phyloP scores from a whole-genome alignment of 495 filamentous ascomycete species.

The Xylaria flabelliformis region DNA sequence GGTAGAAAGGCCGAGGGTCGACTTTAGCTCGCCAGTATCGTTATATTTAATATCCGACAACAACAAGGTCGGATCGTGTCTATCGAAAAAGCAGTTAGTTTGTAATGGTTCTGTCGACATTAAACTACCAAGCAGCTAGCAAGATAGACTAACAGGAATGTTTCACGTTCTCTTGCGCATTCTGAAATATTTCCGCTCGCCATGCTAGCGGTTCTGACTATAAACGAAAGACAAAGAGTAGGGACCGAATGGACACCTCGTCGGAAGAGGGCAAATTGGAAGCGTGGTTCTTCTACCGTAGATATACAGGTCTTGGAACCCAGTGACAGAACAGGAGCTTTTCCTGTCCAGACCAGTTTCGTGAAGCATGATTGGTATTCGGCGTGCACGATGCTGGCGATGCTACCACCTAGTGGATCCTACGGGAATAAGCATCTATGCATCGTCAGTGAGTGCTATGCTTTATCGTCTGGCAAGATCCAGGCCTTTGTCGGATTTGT shows the following conservation, averaged over 20 bases:
- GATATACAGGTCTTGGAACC: not conserved
- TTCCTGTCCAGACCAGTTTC: not conserved
- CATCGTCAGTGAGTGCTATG: not conserved
- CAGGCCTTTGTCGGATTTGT: not conserved
- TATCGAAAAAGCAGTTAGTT: conserved; percentile 1
- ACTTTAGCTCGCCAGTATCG: conserved; percentile 35
- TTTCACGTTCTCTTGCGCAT: conserved; percentile 36
- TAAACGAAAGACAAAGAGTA: not conserved
- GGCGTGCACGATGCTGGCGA: not conserved
- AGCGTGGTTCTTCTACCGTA: not conserved
- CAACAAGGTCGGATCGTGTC: conserved; percentile 27
- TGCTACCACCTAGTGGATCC: not conserved
- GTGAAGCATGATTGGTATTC: conserved; percentile 15
- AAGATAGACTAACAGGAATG: conserved; percentile 38
- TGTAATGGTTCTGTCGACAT: not conserved
- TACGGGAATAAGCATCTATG: not conserved
- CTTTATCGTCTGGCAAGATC: not conserved
- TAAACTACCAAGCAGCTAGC: conserved; percentile 10
- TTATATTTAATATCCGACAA: conserved; percentile 30
- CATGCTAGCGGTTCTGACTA: not conserved
- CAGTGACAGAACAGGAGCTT: not conserved
- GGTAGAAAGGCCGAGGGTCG: conserved; percentile 29
- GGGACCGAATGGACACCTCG: not conserved
- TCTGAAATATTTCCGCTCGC: conserved; percentile 3
- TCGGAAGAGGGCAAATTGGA: not conserved